Evolutionary conservation across 768 basidiomycete genomes (phyloP), one percentile per base, ranked within the genome.

Genomic region (Hericium erinaceus): DNA sequence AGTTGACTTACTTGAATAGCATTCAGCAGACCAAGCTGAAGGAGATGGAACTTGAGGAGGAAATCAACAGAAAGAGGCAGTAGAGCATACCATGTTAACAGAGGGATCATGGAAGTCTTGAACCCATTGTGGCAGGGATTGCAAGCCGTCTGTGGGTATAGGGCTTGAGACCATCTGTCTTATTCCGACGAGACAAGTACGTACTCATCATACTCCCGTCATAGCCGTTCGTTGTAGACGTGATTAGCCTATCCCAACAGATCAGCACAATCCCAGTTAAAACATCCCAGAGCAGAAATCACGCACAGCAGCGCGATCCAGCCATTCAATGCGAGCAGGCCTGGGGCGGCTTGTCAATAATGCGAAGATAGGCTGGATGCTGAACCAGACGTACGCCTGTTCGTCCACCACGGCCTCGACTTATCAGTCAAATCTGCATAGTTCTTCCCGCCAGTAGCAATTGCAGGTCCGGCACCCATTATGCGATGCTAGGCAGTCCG

Each of bases 171-270:
- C 22, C 18, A 8, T 13, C 48, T 20, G 33, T 33, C 48, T 7
- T 44, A 13, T 44, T 22, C 20, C 12, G 49, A 16, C 1, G 28
- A 11, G 13, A 54, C 12, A 66, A n/a, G 58, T 72, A 70, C 49
- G 8, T 26, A 51, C 49, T 75, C 73, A 74, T 74, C 71, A 74
- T 73, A 56, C 70, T 74, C 49, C 69, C 70, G 48, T 73, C 74
- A 48, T 70, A 75, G 26, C 74, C 74, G 55, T 72, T 71, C 20
- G 69, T 70, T 4, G 68, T 64, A 9, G 73, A 72, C 1, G 73
- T 74, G 54, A 72, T 72, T 28, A 73, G 57, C 57, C 71, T 73
- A 40, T n/a, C 5, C 16, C 22, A 4, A 13, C 18, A 38, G 13
- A 18, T 52, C 26, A 41, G 24, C 40, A 55, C 10, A 48, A 40